These are phyloP conservation scores for Talaromyces borbonicus DNA, from an alignment of 495 filamentous ascomycete genomes.

Conservation along the genomic window DNA sequence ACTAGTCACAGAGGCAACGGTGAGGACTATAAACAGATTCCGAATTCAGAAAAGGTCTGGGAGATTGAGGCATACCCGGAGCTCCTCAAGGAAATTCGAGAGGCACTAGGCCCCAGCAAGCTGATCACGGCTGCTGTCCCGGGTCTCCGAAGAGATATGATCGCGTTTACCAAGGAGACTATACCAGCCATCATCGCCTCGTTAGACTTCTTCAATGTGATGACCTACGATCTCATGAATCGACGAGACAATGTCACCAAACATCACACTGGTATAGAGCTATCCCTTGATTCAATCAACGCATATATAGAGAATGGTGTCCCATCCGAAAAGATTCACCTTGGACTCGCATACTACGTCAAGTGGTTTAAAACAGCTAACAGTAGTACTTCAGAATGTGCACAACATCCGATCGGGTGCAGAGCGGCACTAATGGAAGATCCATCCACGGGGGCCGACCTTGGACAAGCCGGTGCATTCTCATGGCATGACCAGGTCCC, in stretches of 20 bases:
- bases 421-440: slow-evolving; percentile 53
- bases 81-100: slow-evolving; percentile 49
- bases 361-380: slow-evolving; percentile 59
- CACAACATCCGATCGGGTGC: slow-evolving; percentile 47
- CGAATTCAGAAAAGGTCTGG: slow-evolving; percentile 48
- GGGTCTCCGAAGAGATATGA: slow-evolving; percentile 56
- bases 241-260: slow-evolving; percentile 56
- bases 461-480: slow-evolving; percentile 50
- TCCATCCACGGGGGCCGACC: slow-evolving; percentile 50
- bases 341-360: slow-evolving; percentile 65
- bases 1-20: slow-evolving; percentile 50
- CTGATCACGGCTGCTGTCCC: slow-evolving; percentile 63
- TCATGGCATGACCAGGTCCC: slow-evolving; percentile 48
- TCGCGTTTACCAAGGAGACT: slow-evolving; percentile 54
- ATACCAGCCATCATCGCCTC: slow-evolving; percentile 51
- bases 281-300: slow-evolving; percentile 44
- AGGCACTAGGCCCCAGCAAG: slow-evolving; percentile 47
- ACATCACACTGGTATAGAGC: slow-evolving; percentile 52
- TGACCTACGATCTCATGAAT: slow-evolving; percentile 75
- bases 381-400: slow-evolving; percentile 23
- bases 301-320: slow-evolving; percentile 51
- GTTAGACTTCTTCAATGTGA: slow-evolving; percentile 66
- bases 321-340: slow-evolving; percentile 46
- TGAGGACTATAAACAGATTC: slow-evolving; percentile 58
- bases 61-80: slow-evolving; percentile 56